These are phyloP conservation scores for Lindgomyces ingoldianus DNA, from an alignment of 495 filamentous ascomycete species.

Conservation along the genomic window DNA sequence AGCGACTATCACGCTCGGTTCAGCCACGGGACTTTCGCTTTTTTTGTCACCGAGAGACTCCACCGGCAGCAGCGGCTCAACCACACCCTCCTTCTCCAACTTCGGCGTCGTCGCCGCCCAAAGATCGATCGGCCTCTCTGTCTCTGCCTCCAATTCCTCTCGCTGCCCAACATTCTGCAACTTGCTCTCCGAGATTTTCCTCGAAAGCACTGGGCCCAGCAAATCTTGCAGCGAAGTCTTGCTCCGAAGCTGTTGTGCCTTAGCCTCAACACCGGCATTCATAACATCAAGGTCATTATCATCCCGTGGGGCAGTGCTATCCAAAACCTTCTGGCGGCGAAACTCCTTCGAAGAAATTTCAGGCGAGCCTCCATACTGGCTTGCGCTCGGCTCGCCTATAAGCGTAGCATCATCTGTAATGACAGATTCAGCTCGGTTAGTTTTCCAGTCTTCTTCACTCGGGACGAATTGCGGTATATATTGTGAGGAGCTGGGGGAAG, in stretches of 20 bases:
- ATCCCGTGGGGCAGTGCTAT: conserved; percentile 8
- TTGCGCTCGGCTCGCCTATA: conserved; percentile 17
- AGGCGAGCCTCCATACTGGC: conserved; percentile 6
- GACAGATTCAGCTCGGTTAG: conserved; percentile 22
- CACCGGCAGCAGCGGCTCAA: not conserved
- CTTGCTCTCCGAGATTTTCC: conserved; percentile 18
- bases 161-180: not conserved
- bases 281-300: conserved; percentile 16
- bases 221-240: conserved; percentile 6
- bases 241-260: not conserved
- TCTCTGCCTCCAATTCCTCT: not conserved
- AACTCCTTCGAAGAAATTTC: conserved; percentile 20
- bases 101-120: conserved; percentile 25
- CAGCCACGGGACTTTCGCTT: not conserved
- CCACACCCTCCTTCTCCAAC: not conserved
- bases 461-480: conserved; percentile 22
- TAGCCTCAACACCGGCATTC: not conserved
- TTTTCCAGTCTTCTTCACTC: conserved; percentile 31
- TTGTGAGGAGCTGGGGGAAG: conserved; percentile 22
- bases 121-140: conserved; percentile 1
- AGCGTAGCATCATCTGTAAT: conserved; percentile 34
- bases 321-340: conserved; percentile 26
- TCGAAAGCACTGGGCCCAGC: conserved; percentile 4
- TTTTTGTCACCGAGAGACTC: not conserved
- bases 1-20: not conserved